Conservation (phyloP, 2,329 filamentous ascomycete species). For the Pyrenophora seminiperda region DNA sequence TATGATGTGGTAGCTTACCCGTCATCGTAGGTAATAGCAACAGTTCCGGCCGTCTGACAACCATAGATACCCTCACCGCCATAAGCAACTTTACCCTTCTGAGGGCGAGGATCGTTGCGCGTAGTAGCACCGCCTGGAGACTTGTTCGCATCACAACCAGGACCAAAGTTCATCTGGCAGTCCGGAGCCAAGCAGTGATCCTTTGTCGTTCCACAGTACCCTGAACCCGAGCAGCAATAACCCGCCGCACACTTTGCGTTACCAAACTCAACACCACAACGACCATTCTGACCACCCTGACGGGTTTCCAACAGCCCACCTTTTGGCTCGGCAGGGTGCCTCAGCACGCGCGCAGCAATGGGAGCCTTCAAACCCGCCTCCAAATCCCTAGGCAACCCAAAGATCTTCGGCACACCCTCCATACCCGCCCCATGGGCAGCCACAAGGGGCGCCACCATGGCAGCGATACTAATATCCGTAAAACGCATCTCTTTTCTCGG, state of each 20-base stretch:
- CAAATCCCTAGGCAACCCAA: conserved; percentile 40
- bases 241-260: conserved; percentile 40
- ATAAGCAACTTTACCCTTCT: conserved; percentile 61
- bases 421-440: conserved; percentile 38
- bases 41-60: conserved; percentile 59
- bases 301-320: conserved; percentile 36
- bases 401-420: conserved; percentile 41
- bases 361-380: conserved; percentile 31
- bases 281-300: conserved; percentile 43
- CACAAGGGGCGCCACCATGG: conserved; percentile 39
- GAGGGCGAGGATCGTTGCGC: conserved; percentile 56
- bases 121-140: conserved; percentile 61
- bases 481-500: conserved; percentile 34
- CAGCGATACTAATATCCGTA: conserved; percentile 34
- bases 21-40: conserved; percentile 71
- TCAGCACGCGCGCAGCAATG: conserved; percentile 29
- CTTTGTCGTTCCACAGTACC: conserved; percentile 59
- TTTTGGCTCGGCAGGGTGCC: conserved; percentile 20
- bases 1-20: conserved; percentile 45
- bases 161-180: conserved; percentile 65
- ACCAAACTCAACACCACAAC: conserved; percentile 38
- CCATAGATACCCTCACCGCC: conserved; percentile 62
- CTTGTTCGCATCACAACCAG: conserved; percentile 64
- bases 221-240: conserved; percentile 45
- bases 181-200: conserved; percentile 65